Conservation (phyloP, 169 alveolate genomes). For the Toxoplasma gondii region DNA sequence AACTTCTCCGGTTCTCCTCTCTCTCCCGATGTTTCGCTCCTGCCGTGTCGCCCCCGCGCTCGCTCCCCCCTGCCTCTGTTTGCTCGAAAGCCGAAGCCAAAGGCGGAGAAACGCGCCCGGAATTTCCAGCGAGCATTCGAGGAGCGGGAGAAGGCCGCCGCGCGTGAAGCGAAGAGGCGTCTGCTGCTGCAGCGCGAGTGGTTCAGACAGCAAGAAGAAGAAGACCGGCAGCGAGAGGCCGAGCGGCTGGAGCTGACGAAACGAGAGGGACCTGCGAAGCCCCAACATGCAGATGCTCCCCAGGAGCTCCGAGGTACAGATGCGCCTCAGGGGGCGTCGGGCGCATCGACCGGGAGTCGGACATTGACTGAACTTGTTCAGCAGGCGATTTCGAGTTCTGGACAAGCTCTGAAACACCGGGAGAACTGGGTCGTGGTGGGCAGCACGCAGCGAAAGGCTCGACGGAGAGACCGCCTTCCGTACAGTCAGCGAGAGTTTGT, state of each 20-base stretch:
- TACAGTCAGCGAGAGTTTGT: not conserved
- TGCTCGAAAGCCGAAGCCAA: not conserved
- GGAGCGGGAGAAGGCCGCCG: not conserved
- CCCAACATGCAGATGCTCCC: too few species aligned
- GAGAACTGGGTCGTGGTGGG: slow-evolving; percentile 37
- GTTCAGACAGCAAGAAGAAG: not conserved
- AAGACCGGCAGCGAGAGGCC: not conserved
- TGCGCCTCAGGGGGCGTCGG: not conserved
- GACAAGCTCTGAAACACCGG: not conserved
- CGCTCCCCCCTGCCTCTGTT: not conserved
- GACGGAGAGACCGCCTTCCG: not conserved
- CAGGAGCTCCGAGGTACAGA: too few species aligned
- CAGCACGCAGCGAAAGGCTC: slow-evolving; percentile 29
- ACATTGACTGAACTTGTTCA: not conserved
- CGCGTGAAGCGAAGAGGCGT: not conserved
- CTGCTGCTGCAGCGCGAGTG: slow-evolving; percentile 1
- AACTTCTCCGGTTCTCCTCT: not conserved
- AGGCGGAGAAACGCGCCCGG: slow-evolving; percentile 37
- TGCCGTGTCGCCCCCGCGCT: not conserved
- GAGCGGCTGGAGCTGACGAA: not conserved
- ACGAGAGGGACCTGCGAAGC: too few species aligned
- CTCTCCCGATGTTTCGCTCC: not conserved
- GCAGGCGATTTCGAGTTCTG: not conserved
- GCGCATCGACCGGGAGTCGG: not conserved
- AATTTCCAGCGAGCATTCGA: slow-evolving; percentile 38